Evolutionary conservation across 176 grass and related monocot genomes (phyloP), one percentile per base, ranked within the genome.

Genomic region (Guadua angustifolia): DNA sequence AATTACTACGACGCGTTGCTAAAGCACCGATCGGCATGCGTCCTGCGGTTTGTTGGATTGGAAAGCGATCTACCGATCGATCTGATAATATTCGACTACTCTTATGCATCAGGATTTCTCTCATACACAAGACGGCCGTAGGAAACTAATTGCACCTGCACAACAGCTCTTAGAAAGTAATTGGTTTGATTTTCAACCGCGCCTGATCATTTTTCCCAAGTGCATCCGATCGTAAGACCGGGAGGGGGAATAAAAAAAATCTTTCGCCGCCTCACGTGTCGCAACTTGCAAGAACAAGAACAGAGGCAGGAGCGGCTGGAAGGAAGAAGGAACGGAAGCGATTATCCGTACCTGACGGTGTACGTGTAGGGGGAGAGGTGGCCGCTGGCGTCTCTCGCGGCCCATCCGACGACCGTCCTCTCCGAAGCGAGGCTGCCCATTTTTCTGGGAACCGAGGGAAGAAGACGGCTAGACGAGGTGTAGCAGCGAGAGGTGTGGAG

Each of bases 351-450:
- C 96, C 96, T 99, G 59, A 99, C n/a, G 47, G 77, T 94, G 91
- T 95, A 99, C 24, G 81, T 88, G 93, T 94, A 99, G 78, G 96
- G 96, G 29, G 93, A 71, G 73, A 99, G 87, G 35, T 95, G 68
- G 51, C 96, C 96, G 57, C 58, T 58, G 85, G 93, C 50, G 83
- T 99, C 96, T 24, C 79, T 87, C 29, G 96, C 93, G 26, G 96
- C 96, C 96, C 93, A 99, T 8, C 96, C 96, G 9, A 74, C 79
- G 74, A 94, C 87, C 2, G 45, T 85, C 87, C 4, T 94, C 80
- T 94, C 93, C 18, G 88, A 71, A 29, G 69, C 85, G 51, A 99
- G 21, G 83, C 89, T 99, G 24, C 93, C 93, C 96, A 99, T 99
- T 17, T 9, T 59, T 39, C 17, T 17, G 11, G 14, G 35, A 42